Conservation (phyloP, 371 early-diverging fungal genomes). For the Mortierella sp. region DNA sequence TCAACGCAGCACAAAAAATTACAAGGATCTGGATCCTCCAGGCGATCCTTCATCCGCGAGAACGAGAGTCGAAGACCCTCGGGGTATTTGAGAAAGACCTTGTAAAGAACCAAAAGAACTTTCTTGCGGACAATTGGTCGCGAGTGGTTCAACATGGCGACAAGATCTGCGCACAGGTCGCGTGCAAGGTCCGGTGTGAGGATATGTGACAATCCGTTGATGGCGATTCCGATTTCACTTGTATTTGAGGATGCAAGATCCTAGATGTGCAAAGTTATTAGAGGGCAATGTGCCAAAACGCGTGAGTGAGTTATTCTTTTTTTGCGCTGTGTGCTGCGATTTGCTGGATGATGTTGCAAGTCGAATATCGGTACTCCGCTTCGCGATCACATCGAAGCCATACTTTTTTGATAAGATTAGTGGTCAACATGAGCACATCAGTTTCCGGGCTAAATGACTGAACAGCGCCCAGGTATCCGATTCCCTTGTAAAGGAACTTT, state of each 20-base stretch:
- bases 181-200: slow-evolving; percentile 93
- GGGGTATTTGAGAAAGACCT: slow-evolving; percentile 91
- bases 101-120: slow-evolving; percentile 90
- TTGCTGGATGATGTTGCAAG: background rate
- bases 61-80: slow-evolving; percentile 90
- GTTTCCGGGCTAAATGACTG: slow-evolving; percentile 94
- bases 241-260: slow-evolving; percentile 88
- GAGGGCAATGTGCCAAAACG: background rate
- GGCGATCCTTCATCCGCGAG: slow-evolving; percentile 88
- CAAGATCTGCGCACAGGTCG: slow-evolving; percentile 90
- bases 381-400: background rate
- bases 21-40: slow-evolving; percentile 96
- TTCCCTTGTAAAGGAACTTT: slow-evolving; percentile 87
- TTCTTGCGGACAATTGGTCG: slow-evolving; percentile 95
- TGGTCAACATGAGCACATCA: slow-evolving; percentile 96
- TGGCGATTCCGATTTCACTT: slow-evolving; percentile 90
- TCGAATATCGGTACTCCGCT: slow-evolving; percentile 28
- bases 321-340: background rate
- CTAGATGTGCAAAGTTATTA: slow-evolving; percentile 56
- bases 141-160: slow-evolving; percentile 90
- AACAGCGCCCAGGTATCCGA: slow-evolving; percentile 94
- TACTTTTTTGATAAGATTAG: slow-evolving; percentile 96
- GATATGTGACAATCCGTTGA: slow-evolving; percentile 92
- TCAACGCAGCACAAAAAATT: slow-evolving; percentile 36
- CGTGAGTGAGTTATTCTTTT: background rate